These are phyloP conservation scores for Thyridium curvatum DNA, from an alignment of 2,329 filamentous ascomycete genomes.

Conservation along the genomic window DNA sequence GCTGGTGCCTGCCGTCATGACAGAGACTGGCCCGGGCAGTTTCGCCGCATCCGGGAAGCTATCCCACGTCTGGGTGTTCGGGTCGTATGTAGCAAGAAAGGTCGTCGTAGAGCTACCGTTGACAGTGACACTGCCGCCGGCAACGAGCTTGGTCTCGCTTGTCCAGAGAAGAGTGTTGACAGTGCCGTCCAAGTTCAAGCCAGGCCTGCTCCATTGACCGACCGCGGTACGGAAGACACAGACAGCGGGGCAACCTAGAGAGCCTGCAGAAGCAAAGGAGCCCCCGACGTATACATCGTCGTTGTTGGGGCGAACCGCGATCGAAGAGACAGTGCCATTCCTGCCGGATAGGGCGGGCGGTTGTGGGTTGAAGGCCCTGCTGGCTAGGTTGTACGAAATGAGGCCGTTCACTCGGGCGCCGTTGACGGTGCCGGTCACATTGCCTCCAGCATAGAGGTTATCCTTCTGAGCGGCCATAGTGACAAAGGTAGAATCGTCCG, in stretches of 20 bases:
- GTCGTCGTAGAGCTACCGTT: constrained; percentile 50
- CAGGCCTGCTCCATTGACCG: constrained; percentile 75
- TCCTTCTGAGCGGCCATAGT: constrained; percentile 62
- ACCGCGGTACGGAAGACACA: constrained; percentile 70
- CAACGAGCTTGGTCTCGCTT: constrained; percentile 63
- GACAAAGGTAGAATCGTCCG: constrained; percentile 67
- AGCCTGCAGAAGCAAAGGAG: constrained; percentile 75
- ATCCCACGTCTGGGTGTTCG: constrained; percentile 60
- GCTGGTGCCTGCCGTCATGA: constrained; percentile 66
- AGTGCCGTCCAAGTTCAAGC: constrained; percentile 62
- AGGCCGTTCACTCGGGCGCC: constrained; percentile 63
- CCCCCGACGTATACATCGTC: constrained; percentile 81
- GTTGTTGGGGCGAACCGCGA: constrained; percentile 64
- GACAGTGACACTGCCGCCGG: constrained; percentile 69
- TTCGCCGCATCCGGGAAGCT: constrained; percentile 52
- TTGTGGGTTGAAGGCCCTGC: constrained; percentile 59
- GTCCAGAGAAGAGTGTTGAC: constrained; percentile 73
- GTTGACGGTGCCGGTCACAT: constrained; percentile 64
- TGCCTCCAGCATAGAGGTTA: constrained; percentile 76
- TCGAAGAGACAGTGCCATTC: constrained; percentile 67
- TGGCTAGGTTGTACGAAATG: constrained; percentile 69
- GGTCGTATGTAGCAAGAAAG: constrained; percentile 68
- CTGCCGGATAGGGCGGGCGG: constrained; percentile 69
- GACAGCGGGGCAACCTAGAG: constrained; percentile 73
- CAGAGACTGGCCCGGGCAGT: constrained; percentile 75